Evolutionary conservation across 129 eudicot species (phyloP), one percentile per base, ranked within the genome.

Genomic region (Gnaphalium uliginosum): DNA sequence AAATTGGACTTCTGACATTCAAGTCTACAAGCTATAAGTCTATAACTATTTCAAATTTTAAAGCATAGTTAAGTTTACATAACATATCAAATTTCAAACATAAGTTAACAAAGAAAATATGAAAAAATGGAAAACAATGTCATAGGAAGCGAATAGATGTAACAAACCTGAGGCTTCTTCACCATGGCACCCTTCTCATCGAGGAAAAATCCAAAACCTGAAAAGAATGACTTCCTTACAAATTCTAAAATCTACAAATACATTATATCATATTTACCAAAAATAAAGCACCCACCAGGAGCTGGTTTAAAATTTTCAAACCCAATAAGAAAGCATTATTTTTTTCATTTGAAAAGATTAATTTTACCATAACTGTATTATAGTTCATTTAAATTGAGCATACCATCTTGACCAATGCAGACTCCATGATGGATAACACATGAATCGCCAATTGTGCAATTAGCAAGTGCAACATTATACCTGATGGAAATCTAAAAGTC

Each of bases 331-430:
- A 54, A 53, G 66, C 5, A 71, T 54, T 53, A 29, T 4, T 27
- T 51, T n/a, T 15, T 11, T 54, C 18, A 11, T 22, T 33, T 59
- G 29, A n/a, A 41, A 66, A 24, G 2, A 2, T 6, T 32, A 8
- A 29, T 33, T 43, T 69, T 17, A 0, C 23, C 33, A 46, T 13
- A 43, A 46, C 6, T 57, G 21, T 23, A 77, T 60, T 4, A 8
- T 53, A 48, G 9, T 24, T 43, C 25, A 14, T 27, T 26, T 14
- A 33, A 32, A 58, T 32, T 46, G 51, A 26, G 0, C 73, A 29
- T 83, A 91, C 99, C 97, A 86, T 94, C 99, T 87, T 91, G 99
- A 70, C 99, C 96, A 60, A 91, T 83, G 89, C 93, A 89, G 51
- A 79, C 97, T 48, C 99, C 97, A 81, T 83, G 84, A 82, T 94